Evolutionary conservation across 192 early-diverging fungal species (phyloP), one percentile per base, ranked within the genome.

Genomic region (Endogone sp.): DNA sequence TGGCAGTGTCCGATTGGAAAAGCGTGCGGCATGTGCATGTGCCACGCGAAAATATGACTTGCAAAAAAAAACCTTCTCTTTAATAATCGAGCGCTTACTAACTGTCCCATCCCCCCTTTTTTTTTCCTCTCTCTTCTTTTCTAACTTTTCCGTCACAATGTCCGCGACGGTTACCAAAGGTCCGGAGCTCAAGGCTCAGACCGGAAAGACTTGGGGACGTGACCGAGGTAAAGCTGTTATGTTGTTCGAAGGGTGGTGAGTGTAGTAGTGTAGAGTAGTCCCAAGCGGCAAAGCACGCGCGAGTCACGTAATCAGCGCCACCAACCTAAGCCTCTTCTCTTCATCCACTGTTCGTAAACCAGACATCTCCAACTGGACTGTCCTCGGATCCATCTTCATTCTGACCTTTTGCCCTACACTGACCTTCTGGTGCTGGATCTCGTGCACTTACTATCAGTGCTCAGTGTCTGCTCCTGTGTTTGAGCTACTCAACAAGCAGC

Each of bases 181-280:
- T 26, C 21, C 29, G 9, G 78, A 68, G 25, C 37, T 73, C 13
- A 67, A 68, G 29, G 78, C 83, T 56, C 90, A 91, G 76, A 83
- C 77, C 26, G 89, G 90, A 32, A 85, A 87, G 71, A 91, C 90
- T 60, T 91, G 90, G 90, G 90, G 90, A 54, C 82, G 90, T n/a
- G 85, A 85, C 56, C 75, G 85, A 76, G 89, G 88, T 90, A 60
- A 28, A 60, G 6, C 24, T 26, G 59, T 60, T 21, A 60, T 60
- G n/a, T n/a, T n/a, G n/a, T n/a, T n/a, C n/a, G n/a, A n/a, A n/a
- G n/a, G n/a, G n/a, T n/a, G n/a, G n/a, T n/a, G n/a, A n/a, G n/a
- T n/a, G n/a, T 56, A n/a, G n/a, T 13, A 56, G 55, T 56, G 11
- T 56, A n/a, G 11, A 13, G 11, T 56, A 13, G 55, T 56, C 55